Base-by-base conservation (phyloP, 148 eudicot species). In the Cornus controversa region DNA sequence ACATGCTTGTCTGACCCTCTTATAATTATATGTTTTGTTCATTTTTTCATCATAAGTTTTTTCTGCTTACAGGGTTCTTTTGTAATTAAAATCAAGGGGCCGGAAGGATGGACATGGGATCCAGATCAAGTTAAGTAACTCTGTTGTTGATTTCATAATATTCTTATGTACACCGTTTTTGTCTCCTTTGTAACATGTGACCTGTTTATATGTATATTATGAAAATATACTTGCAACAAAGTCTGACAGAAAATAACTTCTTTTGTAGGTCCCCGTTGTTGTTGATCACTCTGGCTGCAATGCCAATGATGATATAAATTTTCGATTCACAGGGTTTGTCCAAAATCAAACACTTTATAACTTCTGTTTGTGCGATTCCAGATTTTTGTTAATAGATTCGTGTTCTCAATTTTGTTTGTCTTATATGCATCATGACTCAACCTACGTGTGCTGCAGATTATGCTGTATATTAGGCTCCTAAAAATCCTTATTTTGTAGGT, bases 81-180 rank as follows among this genome's bases (percentile, higher is more conserved):
- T 86, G 81, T 93, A 72, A 87, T 93, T 57, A 96, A 93, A 85
- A 86, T 96, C 82, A 88, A 89, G 83, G 99, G 97, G 74, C 97
- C 99, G 42, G 89, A 87, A 79, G 99, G 99, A 75, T 96, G 99
- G 99, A 82, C 98, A 42, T 92, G 95, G 98, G 83, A 91, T 78
- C 98, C 99, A 69, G 91, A 89, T 79, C 97, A 89, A 90, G 99
- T 96, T 80, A 77, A 84, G 75, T 82, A 75, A 45, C 74, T 68
- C 27, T 65, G 31, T 70, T 62, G 42, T 65, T 64, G 11, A 62
- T 64, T 60, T 27, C 2, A 42, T 40, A 24, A 69, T 45, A 18
- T 70, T 77, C 58, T 64, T 22, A 25, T 34, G 5, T 60, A 29
- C 73, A 18, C 47, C 8, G 57, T 42, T 84, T 63, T 22, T 42